Conservation (phyloP, 1,284 basidiomycete genomes). For the Ganoderma boninense region DNA sequence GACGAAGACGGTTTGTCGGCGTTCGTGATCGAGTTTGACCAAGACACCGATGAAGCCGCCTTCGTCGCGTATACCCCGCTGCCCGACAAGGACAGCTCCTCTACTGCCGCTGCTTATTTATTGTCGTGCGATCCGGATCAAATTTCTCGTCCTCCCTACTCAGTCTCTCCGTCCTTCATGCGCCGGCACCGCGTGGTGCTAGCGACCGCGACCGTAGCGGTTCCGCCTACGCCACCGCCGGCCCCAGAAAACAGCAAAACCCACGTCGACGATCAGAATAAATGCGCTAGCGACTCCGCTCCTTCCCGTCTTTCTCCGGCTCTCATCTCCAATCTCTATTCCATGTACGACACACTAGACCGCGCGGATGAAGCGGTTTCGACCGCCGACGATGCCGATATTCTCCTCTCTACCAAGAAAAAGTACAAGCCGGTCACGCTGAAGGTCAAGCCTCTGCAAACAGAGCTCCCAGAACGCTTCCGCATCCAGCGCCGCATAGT, state of each 20-base stretch:
- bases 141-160: not conserved
- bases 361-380: too few species aligned
- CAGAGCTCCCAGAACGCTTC: slow-evolving; percentile 41
- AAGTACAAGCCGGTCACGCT: slow-evolving; percentile 49
- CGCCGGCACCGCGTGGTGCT: not conserved
- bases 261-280: not conserved
- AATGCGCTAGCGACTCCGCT: too few species aligned
- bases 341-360: too few species aligned
- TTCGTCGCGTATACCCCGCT: not conserved
- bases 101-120: not conserved
- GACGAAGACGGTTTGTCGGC: not conserved
- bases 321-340: too few species aligned
- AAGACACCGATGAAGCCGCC: not conserved
- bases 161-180: not conserved
- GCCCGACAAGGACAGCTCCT: not conserved
- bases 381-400: not conserved
- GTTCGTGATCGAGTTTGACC: not conserved
- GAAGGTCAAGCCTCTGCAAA: slow-evolving; percentile 41
- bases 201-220: too few species aligned
- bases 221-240: too few species aligned
- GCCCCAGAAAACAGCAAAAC: too few species aligned
- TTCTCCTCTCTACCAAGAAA: slow-evolving; percentile 27
- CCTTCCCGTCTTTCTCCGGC: too few species aligned
- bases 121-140: not conserved
- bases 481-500: slow-evolving; percentile 43